phyloP scores from a whole-genome alignment of 257 asterid species.

The Nyctanthes arbortristis region DNA sequence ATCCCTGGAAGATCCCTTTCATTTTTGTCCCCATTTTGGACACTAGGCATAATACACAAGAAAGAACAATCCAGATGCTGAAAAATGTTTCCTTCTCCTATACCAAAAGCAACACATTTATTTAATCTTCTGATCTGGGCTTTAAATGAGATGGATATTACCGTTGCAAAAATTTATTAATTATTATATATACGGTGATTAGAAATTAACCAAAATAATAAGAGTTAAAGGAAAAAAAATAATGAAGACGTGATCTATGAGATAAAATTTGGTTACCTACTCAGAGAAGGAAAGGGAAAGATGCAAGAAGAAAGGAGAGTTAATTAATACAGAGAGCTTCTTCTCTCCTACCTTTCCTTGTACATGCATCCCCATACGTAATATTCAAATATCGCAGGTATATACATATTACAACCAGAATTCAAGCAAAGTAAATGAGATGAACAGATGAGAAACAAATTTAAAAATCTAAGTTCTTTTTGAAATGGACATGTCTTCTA shows the following conservation, averaged over 20 bases:
- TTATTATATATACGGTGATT: too few relatives aligned
- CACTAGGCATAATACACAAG: constrained; percentile 28
- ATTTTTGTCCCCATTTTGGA: constrained; percentile 55
- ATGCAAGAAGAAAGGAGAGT: neutral
- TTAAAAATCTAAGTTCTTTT: too few relatives aligned
- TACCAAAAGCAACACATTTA: constrained; percentile 31
- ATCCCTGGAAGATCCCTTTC: constrained; percentile 80
- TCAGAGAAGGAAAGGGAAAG: neutral
- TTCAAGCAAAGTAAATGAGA: neutral
- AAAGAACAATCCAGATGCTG: constrained; percentile 27
- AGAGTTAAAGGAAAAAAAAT: neutral
- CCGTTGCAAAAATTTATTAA: too few relatives aligned
- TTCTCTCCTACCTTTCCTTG: neutral
- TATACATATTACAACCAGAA: neutral
- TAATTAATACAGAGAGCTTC: neutral
- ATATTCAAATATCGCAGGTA: neutral
- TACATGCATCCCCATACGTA: neutral
- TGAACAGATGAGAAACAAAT: too few relatives aligned
- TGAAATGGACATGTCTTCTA: constrained; percentile 21
- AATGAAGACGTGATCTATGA: neutral
- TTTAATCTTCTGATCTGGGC: neutral
- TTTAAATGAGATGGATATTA: neutral
- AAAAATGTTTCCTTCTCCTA: constrained; percentile 40
- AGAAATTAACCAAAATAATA: too few relatives aligned
- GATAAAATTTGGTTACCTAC: too few relatives aligned